Evolutionary conservation across 2,329 filamentous ascomycete genomes (phyloP).

Genomic region (Pestalotiopsis sp.): DNA sequence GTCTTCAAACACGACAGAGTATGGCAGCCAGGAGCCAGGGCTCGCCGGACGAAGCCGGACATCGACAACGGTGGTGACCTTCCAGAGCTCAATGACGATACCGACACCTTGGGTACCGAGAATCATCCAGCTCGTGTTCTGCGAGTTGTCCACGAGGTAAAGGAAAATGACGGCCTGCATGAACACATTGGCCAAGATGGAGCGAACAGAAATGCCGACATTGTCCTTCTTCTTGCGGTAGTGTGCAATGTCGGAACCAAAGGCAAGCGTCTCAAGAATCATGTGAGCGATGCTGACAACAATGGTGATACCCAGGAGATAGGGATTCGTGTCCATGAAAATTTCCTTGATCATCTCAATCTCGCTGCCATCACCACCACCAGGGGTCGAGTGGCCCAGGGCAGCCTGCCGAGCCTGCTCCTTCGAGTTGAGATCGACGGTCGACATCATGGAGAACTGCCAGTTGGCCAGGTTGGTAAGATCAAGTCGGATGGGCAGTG

Average conservation of each 20-base stretch:
- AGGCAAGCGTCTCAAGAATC: constrained; percentile 93
- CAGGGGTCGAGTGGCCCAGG: constrained; percentile 69
- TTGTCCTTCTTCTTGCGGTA: constrained; percentile 99
- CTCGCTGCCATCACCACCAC: constrained; percentile 86
- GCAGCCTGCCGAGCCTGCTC: constrained; percentile 79
- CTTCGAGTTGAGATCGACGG: constrained; percentile 86
- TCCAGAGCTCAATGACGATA: constrained; percentile 76
- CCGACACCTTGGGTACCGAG: constrained; percentile 89
- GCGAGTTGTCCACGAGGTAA: constrained; percentile 95
- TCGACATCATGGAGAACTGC: constrained; percentile 87
- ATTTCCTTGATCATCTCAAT: constrained; percentile 98
- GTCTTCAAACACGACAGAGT: constrained; percentile 85
- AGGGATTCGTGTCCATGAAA: constrained; percentile 90
- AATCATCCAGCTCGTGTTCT: constrained; percentile 99
- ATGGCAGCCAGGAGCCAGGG: constrained; percentile 74
- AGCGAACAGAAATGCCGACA: constrained; percentile 92
- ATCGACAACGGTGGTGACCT: constrained; percentile 93
- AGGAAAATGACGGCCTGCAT: constrained; percentile 97
- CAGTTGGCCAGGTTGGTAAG: constrained; percentile 81
- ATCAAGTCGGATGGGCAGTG: constrained; percentile 80
- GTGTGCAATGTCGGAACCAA: constrained; percentile 96
- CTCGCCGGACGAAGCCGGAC: constrained; percentile 75
- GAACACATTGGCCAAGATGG: constrained; percentile 95
- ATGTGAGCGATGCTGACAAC: constrained; percentile 88
- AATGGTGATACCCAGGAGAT: constrained; percentile 82